A percentile compares a stretch with the other conserved stretches of the same genome.
Conservation (phyloP, 352 stramenopile species). For the Thalassiosira mediterranea region DNA sequence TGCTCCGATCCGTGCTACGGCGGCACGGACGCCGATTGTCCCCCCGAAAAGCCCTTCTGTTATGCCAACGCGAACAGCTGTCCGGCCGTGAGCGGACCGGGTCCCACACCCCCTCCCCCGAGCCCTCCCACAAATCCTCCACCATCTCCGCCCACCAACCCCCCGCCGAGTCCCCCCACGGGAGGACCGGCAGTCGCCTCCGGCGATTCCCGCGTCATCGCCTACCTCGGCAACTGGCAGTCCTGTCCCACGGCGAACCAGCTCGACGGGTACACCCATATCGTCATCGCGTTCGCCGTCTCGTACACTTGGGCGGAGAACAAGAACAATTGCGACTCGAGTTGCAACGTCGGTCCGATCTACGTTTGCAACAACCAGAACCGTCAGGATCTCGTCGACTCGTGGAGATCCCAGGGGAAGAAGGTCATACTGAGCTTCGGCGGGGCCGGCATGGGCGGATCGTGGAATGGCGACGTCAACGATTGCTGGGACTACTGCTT, state of each 20-base stretch:
- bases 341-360: slow-evolving; percentile 34
- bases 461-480: slow-evolving; percentile 60
- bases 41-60: neutral
- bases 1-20: neutral
- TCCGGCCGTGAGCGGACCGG: neutral
- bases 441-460: slow-evolving; percentile 69
- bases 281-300: slow-evolving; percentile 73
- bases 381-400: slow-evolving; percentile 18
- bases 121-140: neutral
- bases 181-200: neutral
- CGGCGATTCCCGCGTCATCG: slow-evolving; percentile 64
- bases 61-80: neutral
- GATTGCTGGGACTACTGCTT: slow-evolving; percentile 82
- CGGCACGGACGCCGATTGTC: slow-evolving; percentile 6
- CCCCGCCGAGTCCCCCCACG: neutral
- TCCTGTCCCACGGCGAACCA: slow-evolving; percentile 63
- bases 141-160: neutral
- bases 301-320: slow-evolving; percentile 50
- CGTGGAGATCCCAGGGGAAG: slow-evolving; percentile 55
- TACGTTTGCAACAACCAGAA: slow-evolving; percentile 39
- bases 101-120: slow-evolving; percentile 3
- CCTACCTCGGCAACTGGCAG: slow-evolving; percentile 77
- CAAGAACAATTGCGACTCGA: slow-evolving; percentile 51
- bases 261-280: slow-evolving; percentile 66
- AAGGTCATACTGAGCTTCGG: slow-evolving; percentile 77